Base-by-base conservation (phyloP, 805 yeast species). In the Nakazawaea peltata region DNA sequence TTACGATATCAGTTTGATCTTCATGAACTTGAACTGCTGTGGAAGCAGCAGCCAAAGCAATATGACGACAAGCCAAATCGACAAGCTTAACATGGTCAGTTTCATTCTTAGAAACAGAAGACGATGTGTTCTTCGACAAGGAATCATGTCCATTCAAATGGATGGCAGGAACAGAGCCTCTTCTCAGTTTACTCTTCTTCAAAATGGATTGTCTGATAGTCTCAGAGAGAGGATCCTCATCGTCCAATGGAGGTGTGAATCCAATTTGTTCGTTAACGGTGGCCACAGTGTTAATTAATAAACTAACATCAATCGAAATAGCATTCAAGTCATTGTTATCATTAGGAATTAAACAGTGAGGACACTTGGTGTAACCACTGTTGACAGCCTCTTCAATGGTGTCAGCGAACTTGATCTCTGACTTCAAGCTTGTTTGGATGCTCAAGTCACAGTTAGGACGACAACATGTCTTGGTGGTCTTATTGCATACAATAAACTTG, bases 1-100 rank as follows among this genome's bases (percentile, higher is more conserved):
- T 30, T 13, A 18, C 27, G 11, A 19, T 15, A n/a, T 30, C 30
- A 16, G 33, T 32, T 24, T 38, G 32, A 21, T 34, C 44, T 11
- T 41, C 37, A 23, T 34, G 33, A 14, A 32, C 26, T 29, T 36
- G 34, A 16, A 41, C 17, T 14, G 55, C 48, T 5, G 63, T 59
- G 1, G 63, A 59, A 8, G 77, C 81, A 2, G 92, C 94, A 22
- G 92, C 92, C 28, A 78, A 62, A 1, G 90, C 87, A 48, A 83
- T 77, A 54, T 82, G 88, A 36, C 90, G 74, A 50, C 94, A 84
- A 1, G 94, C 92, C 47, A 77, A 70, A 50, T 77, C 82, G 16
- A 80, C 84, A 30, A 80, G 65, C 41, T 77, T 67, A 46, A 74
- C 66, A 49, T 82, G 88, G 47, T 79, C 86, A 30, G 74, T 63